Conservation (phyloP, 371 early-diverging fungal species). For the Syncephalastrum monosporum region DNA sequence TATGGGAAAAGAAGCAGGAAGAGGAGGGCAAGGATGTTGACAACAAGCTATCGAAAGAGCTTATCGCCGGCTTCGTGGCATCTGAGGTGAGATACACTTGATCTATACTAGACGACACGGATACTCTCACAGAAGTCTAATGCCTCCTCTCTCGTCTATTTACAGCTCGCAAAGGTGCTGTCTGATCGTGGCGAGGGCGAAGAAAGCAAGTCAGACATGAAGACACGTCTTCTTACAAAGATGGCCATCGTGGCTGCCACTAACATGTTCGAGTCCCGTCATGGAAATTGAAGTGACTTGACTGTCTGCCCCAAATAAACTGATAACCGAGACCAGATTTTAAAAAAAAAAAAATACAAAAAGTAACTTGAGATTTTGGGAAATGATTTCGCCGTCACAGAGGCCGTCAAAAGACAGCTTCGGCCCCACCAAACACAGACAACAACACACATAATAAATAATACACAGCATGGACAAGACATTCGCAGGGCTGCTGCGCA, state of each 20-base stretch:
- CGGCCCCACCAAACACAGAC: no score
- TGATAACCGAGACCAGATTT: no score
- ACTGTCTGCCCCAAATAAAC: no score
- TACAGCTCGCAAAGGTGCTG: slow-evolving; percentile 37
- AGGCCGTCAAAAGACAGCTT: no score
- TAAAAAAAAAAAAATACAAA: no score
- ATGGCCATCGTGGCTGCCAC: slow-evolving; percentile 40
- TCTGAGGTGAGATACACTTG: slow-evolving; percentile 30
- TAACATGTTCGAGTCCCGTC: slow-evolving; percentile 34
- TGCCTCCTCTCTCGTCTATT: background rate
- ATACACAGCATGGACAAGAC: slow-evolving; percentile 61
- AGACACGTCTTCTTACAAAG: slow-evolving; percentile 21
- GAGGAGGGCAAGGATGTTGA: slow-evolving; percentile 33
- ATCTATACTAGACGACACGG: no score
- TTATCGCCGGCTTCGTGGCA: slow-evolving; percentile 52
- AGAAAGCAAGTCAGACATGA: slow-evolving; percentile 19
- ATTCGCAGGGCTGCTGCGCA: slow-evolving; percentile 68
- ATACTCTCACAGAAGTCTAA: background rate
- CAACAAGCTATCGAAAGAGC: slow-evolving; percentile 48
- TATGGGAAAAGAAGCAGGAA: slow-evolving; percentile 43
- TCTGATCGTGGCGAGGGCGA: slow-evolving; percentile 28
- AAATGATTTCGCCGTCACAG: no score
- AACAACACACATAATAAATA: no score
- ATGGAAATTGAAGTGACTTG: slow-evolving; percentile 19
- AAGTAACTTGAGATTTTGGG: no score